These are phyloP conservation scores for Ophiognomonia clavigignenti-juglandacearum DNA, from an alignment of 2,329 filamentous ascomycete species.

Conservation along the genomic window DNA sequence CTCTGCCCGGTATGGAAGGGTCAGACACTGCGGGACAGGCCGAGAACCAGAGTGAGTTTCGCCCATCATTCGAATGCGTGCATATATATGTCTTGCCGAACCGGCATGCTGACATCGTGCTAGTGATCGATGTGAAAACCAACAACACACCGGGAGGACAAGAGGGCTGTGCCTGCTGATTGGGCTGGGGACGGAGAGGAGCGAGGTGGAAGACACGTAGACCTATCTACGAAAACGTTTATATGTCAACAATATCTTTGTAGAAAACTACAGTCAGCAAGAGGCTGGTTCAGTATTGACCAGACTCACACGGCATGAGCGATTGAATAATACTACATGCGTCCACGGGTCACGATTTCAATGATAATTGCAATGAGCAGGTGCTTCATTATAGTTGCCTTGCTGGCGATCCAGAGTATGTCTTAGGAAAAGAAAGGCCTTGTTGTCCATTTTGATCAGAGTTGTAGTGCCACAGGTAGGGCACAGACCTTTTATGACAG, in stretches of 20 bases:
- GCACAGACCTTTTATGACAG: too few species aligned
- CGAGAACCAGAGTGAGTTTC: slow-evolving; percentile 67
- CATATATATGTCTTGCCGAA: too few species aligned
- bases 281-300: slow-evolving; percentile 10
- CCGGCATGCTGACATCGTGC: slow-evolving; percentile 21
- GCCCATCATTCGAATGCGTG: background rate
- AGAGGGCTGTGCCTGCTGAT: slow-evolving; percentile 67
- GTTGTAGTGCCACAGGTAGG: too few species aligned
- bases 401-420: too few species aligned
- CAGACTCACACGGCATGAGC: slow-evolving; percentile 14
- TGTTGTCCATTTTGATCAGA: too few species aligned
- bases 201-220: background rate
- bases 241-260: slow-evolving; percentile 2
- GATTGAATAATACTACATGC: slow-evolving; percentile 17
- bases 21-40: slow-evolving; percentile 72
- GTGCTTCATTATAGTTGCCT: too few species aligned
- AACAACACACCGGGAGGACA: slow-evolving; percentile 65
- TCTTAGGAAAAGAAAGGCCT: too few species aligned
- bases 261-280: slow-evolving; percentile 14
- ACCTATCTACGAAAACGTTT: background rate
- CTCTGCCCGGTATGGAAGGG: slow-evolving; percentile 94
- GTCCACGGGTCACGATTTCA: slow-evolving; percentile 17
- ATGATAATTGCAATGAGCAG: slow-evolving; percentile 13
- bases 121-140: slow-evolving; percentile 93
- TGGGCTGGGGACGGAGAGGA: background rate